A percentile compares a stretch with the other conserved stretches of the same genome.
phyloP scores from a whole-genome alignment of 306 rosid genomes.

The Rosa lucieae region DNA sequence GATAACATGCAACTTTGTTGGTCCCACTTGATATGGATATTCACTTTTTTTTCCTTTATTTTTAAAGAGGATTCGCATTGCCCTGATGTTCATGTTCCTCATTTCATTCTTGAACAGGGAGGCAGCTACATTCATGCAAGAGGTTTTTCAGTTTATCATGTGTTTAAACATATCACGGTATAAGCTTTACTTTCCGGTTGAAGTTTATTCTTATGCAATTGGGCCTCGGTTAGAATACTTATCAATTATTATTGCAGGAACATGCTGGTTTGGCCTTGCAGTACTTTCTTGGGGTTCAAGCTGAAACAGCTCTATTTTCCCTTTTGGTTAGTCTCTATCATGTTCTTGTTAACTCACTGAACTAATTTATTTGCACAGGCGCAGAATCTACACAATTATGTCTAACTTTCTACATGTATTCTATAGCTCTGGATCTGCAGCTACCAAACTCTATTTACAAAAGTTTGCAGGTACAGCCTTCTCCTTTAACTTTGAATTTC shows the following conservation, averaged over 20 bases:
- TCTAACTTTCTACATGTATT: conserved; percentile 32
- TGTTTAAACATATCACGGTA: conserved; percentile 79
- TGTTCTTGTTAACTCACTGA: conserved; percentile 11
- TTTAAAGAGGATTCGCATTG: background rate
- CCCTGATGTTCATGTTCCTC: conserved; percentile 17
- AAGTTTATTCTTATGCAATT: conserved; percentile 25
- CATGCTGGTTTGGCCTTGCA: conserved; percentile 83
- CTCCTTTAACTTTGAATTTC: conserved; percentile 25
- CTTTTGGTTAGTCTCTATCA: conserved; percentile 64
- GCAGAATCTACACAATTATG: background rate
- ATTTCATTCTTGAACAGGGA: conserved; percentile 55
- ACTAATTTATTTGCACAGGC: background rate
- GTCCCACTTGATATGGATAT: background rate
- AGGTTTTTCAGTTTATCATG: conserved; percentile 75
- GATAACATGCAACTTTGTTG: background rate
- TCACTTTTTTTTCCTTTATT: background rate
- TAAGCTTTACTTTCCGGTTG: conserved; percentile 15
- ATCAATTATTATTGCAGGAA: conserved; percentile 52
- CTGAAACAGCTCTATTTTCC: conserved; percentile 64
- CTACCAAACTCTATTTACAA: conserved; percentile 73
- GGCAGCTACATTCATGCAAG: conserved; percentile 94
- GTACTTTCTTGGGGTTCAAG: conserved; percentile 67
- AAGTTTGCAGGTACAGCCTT: conserved; percentile 66
- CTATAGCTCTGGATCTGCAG: conserved; percentile 88
- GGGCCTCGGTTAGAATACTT: conserved; percentile 14